Evolutionary conservation across 2,329 filamentous ascomycete species (phyloP), one percentile per base, ranked within the genome.

Genomic region (Phialemoniopsis sp.): DNA sequence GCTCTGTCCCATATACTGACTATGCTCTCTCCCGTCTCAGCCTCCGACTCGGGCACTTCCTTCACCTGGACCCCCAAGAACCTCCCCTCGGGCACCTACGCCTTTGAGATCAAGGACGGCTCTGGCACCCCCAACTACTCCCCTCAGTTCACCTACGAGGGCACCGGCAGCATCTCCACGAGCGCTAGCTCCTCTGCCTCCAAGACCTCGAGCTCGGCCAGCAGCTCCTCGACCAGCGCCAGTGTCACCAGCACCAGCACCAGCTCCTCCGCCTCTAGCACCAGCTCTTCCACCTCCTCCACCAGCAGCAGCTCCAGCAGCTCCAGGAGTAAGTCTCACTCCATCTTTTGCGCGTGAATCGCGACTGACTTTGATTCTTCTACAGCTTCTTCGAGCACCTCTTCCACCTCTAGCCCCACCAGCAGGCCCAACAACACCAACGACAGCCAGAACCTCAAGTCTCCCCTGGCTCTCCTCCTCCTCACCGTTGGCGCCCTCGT

Each of bases 61-160:
- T 66, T 55, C 59, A 59, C 55, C 43, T 70, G 63, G 62, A 58
- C 55, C 13, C 46, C 59, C 18, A 33, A 53, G n/a, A 48, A 49
- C 42, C 54, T 70, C 21, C 41, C 61, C 41, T 49, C 56, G 19
- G 69, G 58, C 54, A 52, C 48, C 26, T 74, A 73, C 48, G 68
- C 70, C 45, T 59, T 74, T 47, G 56, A 64, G 56, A 70, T 74
- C 50, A 44, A 39, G 19, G 68, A 73, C 47, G 51, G 49, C 28
- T 52, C 49, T 26, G 46, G 37, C 17, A 53, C 56, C 12, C 45
- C 52, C 52, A 74, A 74, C 68, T 74, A 67, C 63, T 67, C 63
- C 49, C 5, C 42, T 12, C 58, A 58, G 52, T 73, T 69, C 54
- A 13, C 45, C 8, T 47, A 67, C 36, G 15, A 37, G 13, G 62